Evolutionary conservation across 495 filamentous ascomycete genomes (phyloP).

Genomic region (Entonaema liquescens): DNA sequence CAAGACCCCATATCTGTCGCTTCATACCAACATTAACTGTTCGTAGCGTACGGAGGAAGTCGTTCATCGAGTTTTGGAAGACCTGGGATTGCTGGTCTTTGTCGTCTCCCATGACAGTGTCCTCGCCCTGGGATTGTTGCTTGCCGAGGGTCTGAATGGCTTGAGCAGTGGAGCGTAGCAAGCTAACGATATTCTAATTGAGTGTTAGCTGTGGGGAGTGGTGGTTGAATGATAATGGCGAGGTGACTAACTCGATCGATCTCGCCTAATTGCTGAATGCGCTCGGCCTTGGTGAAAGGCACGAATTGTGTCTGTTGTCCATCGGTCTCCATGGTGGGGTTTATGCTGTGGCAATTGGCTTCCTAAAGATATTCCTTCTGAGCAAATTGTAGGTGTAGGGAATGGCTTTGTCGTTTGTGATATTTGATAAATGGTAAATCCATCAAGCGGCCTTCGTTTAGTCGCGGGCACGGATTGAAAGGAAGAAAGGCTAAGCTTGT

Average conservation of each 20-base stretch:
- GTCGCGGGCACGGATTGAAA: too few relatives aligned
- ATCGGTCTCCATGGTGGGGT: slow-evolving; percentile 28
- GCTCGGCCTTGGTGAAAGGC: slow-evolving; percentile 70
- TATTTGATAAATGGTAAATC: neutral
- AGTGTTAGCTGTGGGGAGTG: slow-evolving; percentile 18
- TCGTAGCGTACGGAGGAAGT: slow-evolving; percentile 75
- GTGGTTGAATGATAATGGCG: neutral
- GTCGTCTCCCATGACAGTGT: slow-evolving; percentile 44
- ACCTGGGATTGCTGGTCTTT: slow-evolving; percentile 48
- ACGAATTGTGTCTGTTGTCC: slow-evolving; percentile 35
- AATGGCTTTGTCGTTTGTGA: too few relatives aligned
- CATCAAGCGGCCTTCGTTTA: too few relatives aligned
- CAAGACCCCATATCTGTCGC: slow-evolving; percentile 80
- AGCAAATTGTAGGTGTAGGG: neutral
- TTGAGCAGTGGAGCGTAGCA: slow-evolving; percentile 72
- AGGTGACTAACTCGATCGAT: slow-evolving; percentile 70
- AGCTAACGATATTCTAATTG: slow-evolving; percentile 54
- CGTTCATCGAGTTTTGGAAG: slow-evolving; percentile 69
- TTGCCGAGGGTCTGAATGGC: slow-evolving; percentile 76
- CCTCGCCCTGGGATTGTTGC: slow-evolving; percentile 45
- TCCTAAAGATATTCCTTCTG: neutral
- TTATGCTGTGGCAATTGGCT: neutral
- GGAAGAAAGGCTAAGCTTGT: too few relatives aligned
- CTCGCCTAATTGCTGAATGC: slow-evolving; percentile 78
- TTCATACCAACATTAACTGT: slow-evolving; percentile 74